Evolutionary conservation across 2,329 filamentous ascomycete species (phyloP), one percentile per base, ranked within the genome.

Genomic region (Diplodia scrobiculata): DNA sequence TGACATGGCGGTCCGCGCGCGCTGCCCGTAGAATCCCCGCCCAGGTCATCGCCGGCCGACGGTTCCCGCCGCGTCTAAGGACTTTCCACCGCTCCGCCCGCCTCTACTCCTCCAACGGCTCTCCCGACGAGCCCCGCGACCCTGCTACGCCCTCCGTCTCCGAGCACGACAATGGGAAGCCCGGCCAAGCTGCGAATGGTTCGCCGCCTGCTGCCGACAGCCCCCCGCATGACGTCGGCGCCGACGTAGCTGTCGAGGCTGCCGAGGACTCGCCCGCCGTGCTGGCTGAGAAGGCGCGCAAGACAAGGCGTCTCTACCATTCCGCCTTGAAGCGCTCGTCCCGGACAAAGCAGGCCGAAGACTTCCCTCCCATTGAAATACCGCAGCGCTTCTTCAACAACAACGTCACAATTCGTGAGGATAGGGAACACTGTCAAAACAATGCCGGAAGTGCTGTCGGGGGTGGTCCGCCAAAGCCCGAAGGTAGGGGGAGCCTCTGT

Each of bases 301-400:
- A 73, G 38, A 75, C 74, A 25, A 71, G 72, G 34, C 72, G 76
- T 32, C 68, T 73, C 50, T 77, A 77, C 59, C 71, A 73, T 27
- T 73, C 75, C 17, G 75, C 75, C 50, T 68, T 77, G 67, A 72
- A 74, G 34, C 73, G 76, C 11, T 71, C 76, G 27, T 73, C 75
- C 63, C 68, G 74, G 38, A 70, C 71, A 34, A 75, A 74, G 60
- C 75, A 75, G 58, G 68, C 72, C 0, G 70, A 74, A 38, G 75
- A 74, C 14, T 68, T 77, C 14, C 76, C 76, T 53, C 78, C 78
- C 21, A 74, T 80, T 4, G 78, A 82, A 59, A 76, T 90, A 14
- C 86, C 88, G 0, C 75, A 80, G 66, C 83, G 81, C 75, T 90
- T 90, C 68, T 75, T 86, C 63, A 76, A 82, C 47, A 74, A 78